Conservation (phyloP, 2,329 filamentous ascomycete species). For the Cladophialophora psammophila region DNA sequence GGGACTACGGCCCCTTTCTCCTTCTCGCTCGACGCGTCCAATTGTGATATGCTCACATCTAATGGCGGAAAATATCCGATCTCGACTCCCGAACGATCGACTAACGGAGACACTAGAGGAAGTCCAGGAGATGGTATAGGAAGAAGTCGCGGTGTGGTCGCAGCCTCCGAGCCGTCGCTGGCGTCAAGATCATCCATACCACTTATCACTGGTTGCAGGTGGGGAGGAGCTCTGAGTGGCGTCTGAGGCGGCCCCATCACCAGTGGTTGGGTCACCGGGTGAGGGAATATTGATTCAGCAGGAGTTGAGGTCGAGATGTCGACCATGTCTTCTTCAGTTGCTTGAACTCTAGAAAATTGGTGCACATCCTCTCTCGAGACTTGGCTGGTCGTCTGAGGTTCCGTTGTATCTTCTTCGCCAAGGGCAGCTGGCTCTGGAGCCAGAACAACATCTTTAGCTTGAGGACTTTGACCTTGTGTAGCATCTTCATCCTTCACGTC, state of each 20-base stretch:
- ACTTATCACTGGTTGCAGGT: background rate
- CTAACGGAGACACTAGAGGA: constrained; percentile 50
- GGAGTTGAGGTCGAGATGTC: background rate
- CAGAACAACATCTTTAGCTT: background rate
- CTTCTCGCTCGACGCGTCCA: constrained; percentile 34
- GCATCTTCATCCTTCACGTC: constrained; percentile 20
- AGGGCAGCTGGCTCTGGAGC: background rate
- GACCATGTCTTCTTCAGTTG: background rate
- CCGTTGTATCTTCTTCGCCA: background rate
- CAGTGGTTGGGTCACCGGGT: constrained; percentile 6
- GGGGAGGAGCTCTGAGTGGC: constrained; percentile 15
- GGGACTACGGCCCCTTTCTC: background rate
- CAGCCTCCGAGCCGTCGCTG: constrained; percentile 17
- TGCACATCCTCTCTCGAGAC: background rate
- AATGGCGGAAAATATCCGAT: constrained; percentile 45
- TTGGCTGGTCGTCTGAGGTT: background rate
- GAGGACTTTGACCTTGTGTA: constrained; percentile 5
- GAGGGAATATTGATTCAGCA: background rate
- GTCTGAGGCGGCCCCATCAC: constrained; percentile 34
- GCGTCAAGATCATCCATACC: background rate
- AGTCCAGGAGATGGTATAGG: constrained; percentile 51
- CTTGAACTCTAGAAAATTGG: background rate
- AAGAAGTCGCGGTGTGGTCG: constrained; percentile 46
- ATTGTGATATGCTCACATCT: constrained; percentile 28
- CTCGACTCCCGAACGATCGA: constrained; percentile 41